Percentiles rank a stretch among this genome's conserved stretches.
Conservation (phyloP, 2,329 filamentous ascomycete genomes). For the Aspergillus felis region DNA sequence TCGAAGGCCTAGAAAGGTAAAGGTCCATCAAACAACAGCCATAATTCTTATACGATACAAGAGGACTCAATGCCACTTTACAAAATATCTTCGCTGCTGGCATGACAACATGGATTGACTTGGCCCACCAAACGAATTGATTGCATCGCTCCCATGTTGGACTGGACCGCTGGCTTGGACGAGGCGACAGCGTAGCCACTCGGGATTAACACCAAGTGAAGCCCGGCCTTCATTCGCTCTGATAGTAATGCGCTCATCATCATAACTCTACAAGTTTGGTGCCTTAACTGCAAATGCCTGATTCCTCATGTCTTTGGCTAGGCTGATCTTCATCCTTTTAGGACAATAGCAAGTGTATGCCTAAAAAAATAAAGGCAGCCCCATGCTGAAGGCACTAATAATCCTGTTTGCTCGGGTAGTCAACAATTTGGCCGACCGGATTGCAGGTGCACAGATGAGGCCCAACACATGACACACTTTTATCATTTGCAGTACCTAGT, state of each 20-base stretch:
- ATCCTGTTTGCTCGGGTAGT: constrained; percentile 3
- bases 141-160: constrained; percentile 8
- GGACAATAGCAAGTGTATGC: background rate
- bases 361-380: constrained; percentile 7
- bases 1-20: background rate
- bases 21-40: background rate
- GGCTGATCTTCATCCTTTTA: background rate
- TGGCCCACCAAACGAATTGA: constrained; percentile 2
- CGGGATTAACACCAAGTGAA: constrained; percentile 12
- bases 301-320: background rate
- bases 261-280: constrained; percentile 10
- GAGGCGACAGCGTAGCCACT: constrained; percentile 12
- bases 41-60: background rate
- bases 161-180: constrained; percentile 10
- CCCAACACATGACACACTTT: constrained; percentile 11
- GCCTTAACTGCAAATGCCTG: constrained; percentile 15
- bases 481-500: background rate
- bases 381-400: constrained; percentile 5
- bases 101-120: constrained; percentile 11
- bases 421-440: constrained; percentile 12
- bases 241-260: constrained; percentile 13
- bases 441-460: constrained; percentile 14
- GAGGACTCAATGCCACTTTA: background rate
- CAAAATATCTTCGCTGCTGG: constrained; percentile 9
- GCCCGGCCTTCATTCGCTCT: constrained; percentile 3